These are phyloP conservation scores for Rhodotorula graminis DNA, from an alignment of 768 basidiomycete genomes.

Conservation along the genomic window DNA sequence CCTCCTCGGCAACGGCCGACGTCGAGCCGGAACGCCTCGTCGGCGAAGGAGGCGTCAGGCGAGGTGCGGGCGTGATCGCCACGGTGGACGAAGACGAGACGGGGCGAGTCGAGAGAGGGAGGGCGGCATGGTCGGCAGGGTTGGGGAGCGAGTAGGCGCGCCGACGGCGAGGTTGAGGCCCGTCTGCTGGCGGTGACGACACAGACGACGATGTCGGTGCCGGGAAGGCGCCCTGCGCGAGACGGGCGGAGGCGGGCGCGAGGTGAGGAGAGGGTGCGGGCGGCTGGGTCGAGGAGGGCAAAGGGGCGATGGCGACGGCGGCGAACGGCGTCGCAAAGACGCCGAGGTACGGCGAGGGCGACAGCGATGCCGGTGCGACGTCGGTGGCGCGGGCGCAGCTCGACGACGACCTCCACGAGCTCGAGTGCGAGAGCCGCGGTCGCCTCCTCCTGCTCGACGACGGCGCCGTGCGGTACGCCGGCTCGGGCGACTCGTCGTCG, in stretches of 20 bases:
- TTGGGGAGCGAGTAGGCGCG: constrained; percentile 2
- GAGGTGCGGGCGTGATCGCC: too few species aligned
- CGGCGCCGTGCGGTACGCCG: neutral
- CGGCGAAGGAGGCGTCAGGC: too few species aligned
- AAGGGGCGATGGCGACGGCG: neutral
- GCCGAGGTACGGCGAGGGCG: neutral
- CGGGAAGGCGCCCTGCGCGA: neutral
- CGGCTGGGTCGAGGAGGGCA: neutral
- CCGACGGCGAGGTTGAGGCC: neutral
- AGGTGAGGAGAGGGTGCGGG: neutral
- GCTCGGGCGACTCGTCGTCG: neutral
- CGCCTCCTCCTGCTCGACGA: neutral
- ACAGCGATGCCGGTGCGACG: neutral
- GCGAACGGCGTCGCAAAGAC: neutral
- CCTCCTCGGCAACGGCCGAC: too few species aligned
- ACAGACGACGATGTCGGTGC: neutral
- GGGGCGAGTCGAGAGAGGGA: too few species aligned
- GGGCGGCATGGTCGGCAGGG: too few species aligned
- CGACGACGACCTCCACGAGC: neutral
- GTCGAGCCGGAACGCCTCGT: too few species aligned
- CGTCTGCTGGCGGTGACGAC: too few species aligned
- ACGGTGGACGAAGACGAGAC: too few species aligned
- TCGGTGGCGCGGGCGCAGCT: neutral
- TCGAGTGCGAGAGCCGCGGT: neutral
- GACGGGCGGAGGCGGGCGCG: neutral